Base-by-base conservation (phyloP, 495 filamentous ascomycete species). In the Penicillium silybi region DNA sequence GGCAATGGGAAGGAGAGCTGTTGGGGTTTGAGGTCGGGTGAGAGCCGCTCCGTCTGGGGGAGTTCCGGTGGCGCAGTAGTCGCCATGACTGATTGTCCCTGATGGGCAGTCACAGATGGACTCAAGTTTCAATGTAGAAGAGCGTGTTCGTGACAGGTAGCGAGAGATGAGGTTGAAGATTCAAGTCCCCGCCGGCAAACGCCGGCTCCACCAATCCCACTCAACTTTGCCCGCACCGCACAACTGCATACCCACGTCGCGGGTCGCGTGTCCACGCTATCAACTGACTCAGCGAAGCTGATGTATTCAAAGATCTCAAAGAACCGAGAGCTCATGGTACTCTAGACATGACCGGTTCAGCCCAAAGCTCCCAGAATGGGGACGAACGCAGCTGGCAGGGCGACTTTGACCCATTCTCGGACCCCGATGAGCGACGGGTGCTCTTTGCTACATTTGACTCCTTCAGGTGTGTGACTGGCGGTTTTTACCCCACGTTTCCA, bases 1-100 rank as follows among this genome's bases (percentile, higher is more conserved):
- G 89, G 91, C 20, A 97, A 77, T 0, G 87, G 83, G 48, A 96
- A 82, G 1, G 90, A 85, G 34, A 96, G 71, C 58, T 95, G 80
- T 35, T 83, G 60, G 9, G 80, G 75, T 34, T 72, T 74, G 19
- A 76, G 50, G 16, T 67, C 61, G 50, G 62, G 71, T 3, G 56
- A 17, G 35, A 54, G 54, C 15, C 49, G 47, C 46, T 68, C 57
- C 8, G 56, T 50, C 23, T 52, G 53, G 3, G 59, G 54, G 22
- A 59, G 44, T n/a, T 41, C 17, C 18, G 58, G 35, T 11, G 43
- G 15, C 1, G 48, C 6, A 13, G 40, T 25, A 6, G 50, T 53
- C 6, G 46, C 50, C 56, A 61, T 65, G 19, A 38, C 45, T 47
- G 40, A 32, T 19, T 39, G 16, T 7, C 2, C 7, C 1, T 37